Evolutionary conservation across 345 rosid genomes (phyloP).

Genomic region (Bruguiera sexangula): DNA sequence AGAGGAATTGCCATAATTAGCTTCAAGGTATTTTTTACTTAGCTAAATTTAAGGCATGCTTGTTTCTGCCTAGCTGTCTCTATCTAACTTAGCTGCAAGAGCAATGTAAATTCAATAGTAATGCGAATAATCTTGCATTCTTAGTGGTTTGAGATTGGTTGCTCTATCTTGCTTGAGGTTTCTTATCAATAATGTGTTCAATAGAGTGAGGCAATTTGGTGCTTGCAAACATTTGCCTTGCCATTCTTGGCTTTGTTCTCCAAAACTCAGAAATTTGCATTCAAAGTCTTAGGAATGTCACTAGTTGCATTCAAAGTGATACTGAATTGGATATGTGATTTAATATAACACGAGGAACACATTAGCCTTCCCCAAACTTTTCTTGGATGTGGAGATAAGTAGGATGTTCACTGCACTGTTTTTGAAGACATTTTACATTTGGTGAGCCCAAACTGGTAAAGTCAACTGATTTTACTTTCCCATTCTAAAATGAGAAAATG

Average conservation of each 20-base stretch:
- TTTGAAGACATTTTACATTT: neutral
- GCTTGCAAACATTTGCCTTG: too few relatives aligned
- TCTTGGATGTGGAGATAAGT: neutral
- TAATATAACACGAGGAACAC: neutral
- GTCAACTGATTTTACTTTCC: too few relatives aligned
- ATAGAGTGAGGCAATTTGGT: too few relatives aligned
- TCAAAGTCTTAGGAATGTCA: too few relatives aligned
- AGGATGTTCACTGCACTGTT: neutral
- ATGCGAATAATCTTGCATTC: too few relatives aligned
- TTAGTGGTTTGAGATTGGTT: neutral
- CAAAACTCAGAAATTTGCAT: too few relatives aligned
- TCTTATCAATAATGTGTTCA: too few relatives aligned
- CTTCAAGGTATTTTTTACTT: slow-evolving; percentile 46
- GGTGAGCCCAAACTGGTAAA: too few relatives aligned
- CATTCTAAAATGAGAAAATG: neutral
- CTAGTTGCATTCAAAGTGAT: too few relatives aligned
- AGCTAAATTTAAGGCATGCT: neutral
- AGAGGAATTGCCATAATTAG: slow-evolving; percentile 80
- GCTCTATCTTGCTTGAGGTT: neutral
- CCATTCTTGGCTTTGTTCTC: too few relatives aligned
- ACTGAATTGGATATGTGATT: too few relatives aligned
- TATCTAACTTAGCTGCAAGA: neutral
- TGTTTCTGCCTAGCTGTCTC: neutral
- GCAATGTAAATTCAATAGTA: slow-evolving; percentile 1
- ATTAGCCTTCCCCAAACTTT: neutral